phyloP scores from a whole-genome alignment of 306 rosid genomes.

The Prunus salicina region DNA sequence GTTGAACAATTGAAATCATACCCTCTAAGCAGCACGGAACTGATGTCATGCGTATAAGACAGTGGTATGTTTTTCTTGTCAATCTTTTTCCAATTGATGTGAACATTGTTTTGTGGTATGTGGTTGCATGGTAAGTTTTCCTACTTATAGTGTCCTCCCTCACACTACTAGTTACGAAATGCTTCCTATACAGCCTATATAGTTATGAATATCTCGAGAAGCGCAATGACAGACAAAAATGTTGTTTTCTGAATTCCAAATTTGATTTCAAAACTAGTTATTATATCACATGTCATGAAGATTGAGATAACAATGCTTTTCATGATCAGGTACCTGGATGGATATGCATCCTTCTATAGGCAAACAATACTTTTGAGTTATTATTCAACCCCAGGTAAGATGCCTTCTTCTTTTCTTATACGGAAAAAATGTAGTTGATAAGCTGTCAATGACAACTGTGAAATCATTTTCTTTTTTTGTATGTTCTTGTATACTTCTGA shows the following conservation, averaged over 20 bases:
- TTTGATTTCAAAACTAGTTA: not conserved
- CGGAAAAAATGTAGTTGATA: not conserved
- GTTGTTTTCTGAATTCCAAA: slow-evolving; percentile 6
- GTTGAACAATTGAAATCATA: slow-evolving; percentile 67
- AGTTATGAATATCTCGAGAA: not conserved
- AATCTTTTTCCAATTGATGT: not conserved
- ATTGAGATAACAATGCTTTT: slow-evolving; percentile 22
- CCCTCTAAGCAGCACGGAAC: slow-evolving; percentile 80
- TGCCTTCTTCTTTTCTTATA: not conserved
- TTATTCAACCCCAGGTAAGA: slow-evolving; percentile 70
- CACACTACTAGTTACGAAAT: not conserved
- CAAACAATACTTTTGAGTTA: slow-evolving; percentile 73
- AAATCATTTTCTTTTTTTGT: not conserved
- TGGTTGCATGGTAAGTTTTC: not conserved
- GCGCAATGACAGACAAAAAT: not conserved
- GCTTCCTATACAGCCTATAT: not conserved
- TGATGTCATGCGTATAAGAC: slow-evolving; percentile 84
- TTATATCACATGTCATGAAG: slow-evolving; percentile 1
- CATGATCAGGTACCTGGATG: slow-evolving; percentile 69
- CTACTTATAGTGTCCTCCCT: not conserved
- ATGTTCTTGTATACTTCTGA: not conserved
- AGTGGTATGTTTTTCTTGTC: slow-evolving; percentile 50
- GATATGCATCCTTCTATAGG: slow-evolving; percentile 68
- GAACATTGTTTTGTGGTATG: not conserved
- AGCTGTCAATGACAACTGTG: not conserved